Percentiles rank a stretch among this genome's conserved stretches.
These are phyloP conservation scores for Penicillium brasilianum DNA, from an alignment of 2,329 filamentous ascomycete species.

Conservation along the genomic window DNA sequence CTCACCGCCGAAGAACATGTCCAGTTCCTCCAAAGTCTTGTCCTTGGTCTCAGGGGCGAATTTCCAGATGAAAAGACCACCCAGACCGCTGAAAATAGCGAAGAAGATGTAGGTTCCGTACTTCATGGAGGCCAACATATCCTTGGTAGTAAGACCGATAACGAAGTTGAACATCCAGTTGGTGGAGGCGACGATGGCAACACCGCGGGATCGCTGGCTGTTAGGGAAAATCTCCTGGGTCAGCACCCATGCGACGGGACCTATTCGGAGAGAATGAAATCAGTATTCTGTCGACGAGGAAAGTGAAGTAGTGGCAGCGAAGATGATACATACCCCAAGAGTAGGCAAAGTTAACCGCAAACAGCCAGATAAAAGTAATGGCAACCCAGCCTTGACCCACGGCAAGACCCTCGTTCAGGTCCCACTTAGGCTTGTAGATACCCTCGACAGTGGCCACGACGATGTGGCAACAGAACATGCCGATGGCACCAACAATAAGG, in stretches of 20 bases:
- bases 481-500: slow-evolving; percentile 59
- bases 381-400: slow-evolving; percentile 70
- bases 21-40: slow-evolving; percentile 61
- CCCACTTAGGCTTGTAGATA: slow-evolving; percentile 63
- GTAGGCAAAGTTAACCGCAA: slow-evolving; percentile 50
- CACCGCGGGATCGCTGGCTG: slow-evolving; percentile 36
- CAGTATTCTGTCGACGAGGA: neutral
- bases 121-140: slow-evolving; percentile 35
- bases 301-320: neutral
- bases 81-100: slow-evolving; percentile 45
- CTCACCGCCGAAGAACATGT: slow-evolving; percentile 53
- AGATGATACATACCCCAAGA: slow-evolving; percentile 39
- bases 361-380: slow-evolving; percentile 66
- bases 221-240: slow-evolving; percentile 46
- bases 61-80: slow-evolving; percentile 43
- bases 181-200: slow-evolving; percentile 34
- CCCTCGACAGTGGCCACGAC: slow-evolving; percentile 62
- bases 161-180: slow-evolving; percentile 45
- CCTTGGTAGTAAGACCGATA: slow-evolving; percentile 38
- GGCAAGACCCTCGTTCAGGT: slow-evolving; percentile 47
- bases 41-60: slow-evolving; percentile 57
- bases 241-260: slow-evolving; percentile 58
- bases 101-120: slow-evolving; percentile 51
- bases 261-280: slow-evolving; percentile 11
- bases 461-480: slow-evolving; percentile 73